These are phyloP conservation scores for Rachicladosporium sp. DNA, from an alignment of 2,329 filamentous ascomycete species.

Conservation along the genomic window DNA sequence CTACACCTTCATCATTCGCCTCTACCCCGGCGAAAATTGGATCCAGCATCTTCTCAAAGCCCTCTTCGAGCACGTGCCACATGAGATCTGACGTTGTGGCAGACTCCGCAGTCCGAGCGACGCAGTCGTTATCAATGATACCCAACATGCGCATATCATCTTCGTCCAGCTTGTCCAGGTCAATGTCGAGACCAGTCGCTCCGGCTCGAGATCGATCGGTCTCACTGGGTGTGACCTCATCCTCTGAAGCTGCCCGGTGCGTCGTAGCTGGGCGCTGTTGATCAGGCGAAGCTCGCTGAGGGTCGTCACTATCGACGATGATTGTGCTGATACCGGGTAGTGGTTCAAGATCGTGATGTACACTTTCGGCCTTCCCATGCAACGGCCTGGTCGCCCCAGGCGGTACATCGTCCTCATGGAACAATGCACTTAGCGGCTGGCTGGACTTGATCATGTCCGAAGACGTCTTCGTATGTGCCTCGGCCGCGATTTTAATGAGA, in stretches of 20 bases:
- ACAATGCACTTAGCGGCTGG: slow-evolving; percentile 35
- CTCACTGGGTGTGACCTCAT: slow-evolving; percentile 31
- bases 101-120: slow-evolving; percentile 1
- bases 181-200: slow-evolving; percentile 56
- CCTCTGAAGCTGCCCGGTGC: slow-evolving; percentile 22
- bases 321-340: slow-evolving; percentile 38
- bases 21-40: not conserved
- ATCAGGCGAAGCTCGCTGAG: slow-evolving; percentile 7
- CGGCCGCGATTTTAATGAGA: slow-evolving; percentile 1
- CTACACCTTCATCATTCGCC: slow-evolving; percentile 44
- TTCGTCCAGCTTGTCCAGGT: slow-evolving; percentile 45
- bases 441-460: slow-evolving; percentile 29
- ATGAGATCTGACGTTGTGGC: slow-evolving; percentile 3
- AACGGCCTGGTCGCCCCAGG: slow-evolving; percentile 14
- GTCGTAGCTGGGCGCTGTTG: slow-evolving; percentile 36
- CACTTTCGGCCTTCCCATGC: slow-evolving; percentile 22
- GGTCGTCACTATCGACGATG: slow-evolving; percentile 40
- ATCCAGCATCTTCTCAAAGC: slow-evolving; percentile 1
- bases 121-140: too few relatives aligned
- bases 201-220: slow-evolving; percentile 42
- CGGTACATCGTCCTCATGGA: slow-evolving; percentile 27
- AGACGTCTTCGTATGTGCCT: slow-evolving; percentile 1
- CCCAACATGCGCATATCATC: slow-evolving; percentile 40
- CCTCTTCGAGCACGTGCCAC: not conserved
- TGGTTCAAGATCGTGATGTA: slow-evolving; percentile 20